phyloP scores from a whole-genome alignment of 331 rosid species.

The Malus hybrid region DNA sequence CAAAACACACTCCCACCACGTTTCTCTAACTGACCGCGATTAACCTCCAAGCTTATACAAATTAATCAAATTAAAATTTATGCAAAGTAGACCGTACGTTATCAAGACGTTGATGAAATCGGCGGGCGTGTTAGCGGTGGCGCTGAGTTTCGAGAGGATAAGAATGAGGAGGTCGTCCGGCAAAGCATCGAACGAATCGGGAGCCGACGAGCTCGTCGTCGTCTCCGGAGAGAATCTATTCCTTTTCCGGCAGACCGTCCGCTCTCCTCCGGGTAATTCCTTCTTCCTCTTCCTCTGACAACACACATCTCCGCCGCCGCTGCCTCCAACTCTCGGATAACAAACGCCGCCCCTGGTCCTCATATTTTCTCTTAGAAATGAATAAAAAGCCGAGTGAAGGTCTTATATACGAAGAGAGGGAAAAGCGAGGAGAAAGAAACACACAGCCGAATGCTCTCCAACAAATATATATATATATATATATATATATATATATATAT shows the following conservation, averaged over 20 bases:
- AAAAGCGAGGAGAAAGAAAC: slow-evolving; percentile 7
- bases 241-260: slow-evolving; percentile 33
- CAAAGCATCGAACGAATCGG: slow-evolving; percentile 58
- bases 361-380: slow-evolving; percentile 28
- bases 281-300: slow-evolving; percentile 23
- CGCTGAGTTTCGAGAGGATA: slow-evolving; percentile 64
- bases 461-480: background rate
- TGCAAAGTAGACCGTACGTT: slow-evolving; percentile 39
- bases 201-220: background rate
- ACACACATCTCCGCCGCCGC: background rate
- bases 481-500: no score
- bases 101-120: slow-evolving; percentile 60
- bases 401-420: slow-evolving; percentile 26
- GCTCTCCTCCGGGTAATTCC: slow-evolving; percentile 18
- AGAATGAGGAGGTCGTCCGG: slow-evolving; percentile 82
- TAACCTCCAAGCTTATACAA: background rate
- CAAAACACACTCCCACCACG: background rate
- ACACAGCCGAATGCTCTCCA: slow-evolving; percentile 30
- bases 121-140: slow-evolving; percentile 51
- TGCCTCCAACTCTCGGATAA: slow-evolving; percentile 30
- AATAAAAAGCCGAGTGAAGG: background rate
- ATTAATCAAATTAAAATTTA: background rate
- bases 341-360: slow-evolving; percentile 78
- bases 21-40: background rate
- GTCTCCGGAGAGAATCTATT: slow-evolving; percentile 17